Evolutionary conservation across 1,284 basidiomycete species (phyloP), one percentile per base, ranked within the genome.

Genomic region (Kalmanozyma brasiliensis): DNA sequence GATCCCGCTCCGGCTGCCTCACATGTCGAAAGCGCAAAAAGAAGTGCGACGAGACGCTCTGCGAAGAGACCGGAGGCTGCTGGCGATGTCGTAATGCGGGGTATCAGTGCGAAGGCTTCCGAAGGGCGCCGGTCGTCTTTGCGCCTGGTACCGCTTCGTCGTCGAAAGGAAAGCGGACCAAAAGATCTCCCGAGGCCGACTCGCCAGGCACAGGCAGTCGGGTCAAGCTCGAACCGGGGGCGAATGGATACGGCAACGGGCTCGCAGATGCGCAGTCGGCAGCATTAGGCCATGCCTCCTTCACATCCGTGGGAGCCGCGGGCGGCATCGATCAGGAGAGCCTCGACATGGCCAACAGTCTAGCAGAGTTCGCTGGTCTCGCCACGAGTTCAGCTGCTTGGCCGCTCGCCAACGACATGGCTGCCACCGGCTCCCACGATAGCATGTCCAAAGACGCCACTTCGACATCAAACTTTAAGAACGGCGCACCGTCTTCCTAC

Each of bases 81-180:
- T 67, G 64, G 64, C 38, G 64, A 45, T 67, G 64, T 47, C 64
- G 58, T 36, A 67, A 67, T n/a, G 64, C 64, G n/a, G 64, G 64
- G 2, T 67, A 67, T 34, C 52, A 49, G n/a, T 67, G 64, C 41
- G 64, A 67, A 45, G 64, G 58, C 11, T 67, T 67, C 33, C 52
- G 58, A 40, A 43, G 64, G 7, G 26, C 58, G 2, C 64, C 58
- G 1, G 52, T 57, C 26, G 49, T 57, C 19, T 67, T 61, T 43
- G 58, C 57, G 23, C 64, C 52, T 1, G 64, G 64, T 9, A 22
- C 49, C 2, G 36, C 53, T 4, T 48, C 53, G 0, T 20, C 17
- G 1, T 20, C 58, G 33, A 55, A 48, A 19, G 19, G 4, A 23
- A 67, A 61, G 33, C 40, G 58, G 2, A 42, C 44, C 13, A 67